phyloP scores from a whole-genome alignment of 257 asterid genomes.

The Rhazya stricta region DNA sequence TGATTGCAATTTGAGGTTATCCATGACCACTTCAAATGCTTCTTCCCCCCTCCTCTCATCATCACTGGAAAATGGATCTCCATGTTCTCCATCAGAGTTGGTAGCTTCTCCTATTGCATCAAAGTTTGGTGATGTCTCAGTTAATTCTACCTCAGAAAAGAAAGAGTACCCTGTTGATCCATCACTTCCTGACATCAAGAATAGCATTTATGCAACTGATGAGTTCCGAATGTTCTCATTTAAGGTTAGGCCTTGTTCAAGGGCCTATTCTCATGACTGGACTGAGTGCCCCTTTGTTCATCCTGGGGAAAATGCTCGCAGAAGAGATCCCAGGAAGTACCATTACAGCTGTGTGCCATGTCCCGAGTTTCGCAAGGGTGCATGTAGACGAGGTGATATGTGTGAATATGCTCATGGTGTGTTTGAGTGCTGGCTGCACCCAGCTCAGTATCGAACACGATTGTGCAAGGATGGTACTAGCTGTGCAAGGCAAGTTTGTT shows the following conservation, averaged over 20 bases:
- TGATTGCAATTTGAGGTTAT: constrained; percentile 32
- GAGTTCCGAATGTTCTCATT: constrained; percentile 93
- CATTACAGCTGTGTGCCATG: constrained; percentile 98
- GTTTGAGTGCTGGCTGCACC: constrained; percentile 98
- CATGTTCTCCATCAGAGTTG: constrained; percentile 54
- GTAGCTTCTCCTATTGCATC: constrained; percentile 42
- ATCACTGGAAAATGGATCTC: constrained; percentile 59
- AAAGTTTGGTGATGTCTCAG: constrained; percentile 37
- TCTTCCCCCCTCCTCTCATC: constrained; percentile 70
- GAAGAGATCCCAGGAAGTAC: constrained; percentile 88
- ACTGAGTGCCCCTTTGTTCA: constrained; percentile 96
- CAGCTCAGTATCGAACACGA: constrained; percentile 87
- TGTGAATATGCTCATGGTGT: constrained; percentile 99
- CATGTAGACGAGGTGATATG: constrained; percentile 97
- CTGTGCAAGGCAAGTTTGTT: constrained; percentile 84
- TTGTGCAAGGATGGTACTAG: constrained; percentile 84
- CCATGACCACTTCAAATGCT: constrained; percentile 40
- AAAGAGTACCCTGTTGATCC: constrained; percentile 90
- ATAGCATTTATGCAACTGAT: constrained; percentile 75
- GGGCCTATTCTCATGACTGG: constrained; percentile 99
- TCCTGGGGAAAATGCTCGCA: constrained; percentile 95
- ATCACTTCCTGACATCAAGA: constrained; percentile 83
- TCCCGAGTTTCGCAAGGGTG: constrained; percentile 90
- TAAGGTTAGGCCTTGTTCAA: constrained; percentile 91
- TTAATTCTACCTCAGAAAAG: constrained; percentile 49